Evolutionary conservation across 2,329 filamentous ascomycete species (phyloP).

Genomic region (Penicillium sp.): DNA sequence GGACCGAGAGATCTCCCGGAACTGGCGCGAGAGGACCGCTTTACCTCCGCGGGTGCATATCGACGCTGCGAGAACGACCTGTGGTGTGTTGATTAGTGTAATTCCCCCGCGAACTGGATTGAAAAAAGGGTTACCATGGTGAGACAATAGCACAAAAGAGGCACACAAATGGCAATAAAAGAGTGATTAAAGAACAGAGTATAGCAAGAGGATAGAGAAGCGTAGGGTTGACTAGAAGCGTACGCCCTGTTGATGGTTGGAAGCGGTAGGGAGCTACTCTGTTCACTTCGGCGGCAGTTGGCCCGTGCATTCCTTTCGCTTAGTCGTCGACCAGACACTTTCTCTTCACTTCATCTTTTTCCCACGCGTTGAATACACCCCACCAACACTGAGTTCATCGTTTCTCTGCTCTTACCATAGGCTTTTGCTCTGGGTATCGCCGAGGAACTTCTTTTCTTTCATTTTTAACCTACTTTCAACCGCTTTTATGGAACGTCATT

Average conservation of each 20-base stretch:
- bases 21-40: conserved; percentile 95
- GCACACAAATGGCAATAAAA: neutral
- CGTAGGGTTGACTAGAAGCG: conserved; percentile 20
- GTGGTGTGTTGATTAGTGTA: conserved; percentile 25
- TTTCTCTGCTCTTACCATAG: neutral
- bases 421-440: neutral
- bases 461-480: neutral
- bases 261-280: conserved; percentile 35
- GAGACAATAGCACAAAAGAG: neutral
- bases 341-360: conserved; percentile 11
- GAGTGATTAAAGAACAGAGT: neutral
- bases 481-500: conserved; percentile 11
- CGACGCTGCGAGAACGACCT: conserved; percentile 98
- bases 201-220: neutral
- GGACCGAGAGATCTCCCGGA: conserved; percentile 95
- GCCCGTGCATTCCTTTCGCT: conserved; percentile 41
- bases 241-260: conserved; percentile 15
- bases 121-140: conserved; percentile 29
- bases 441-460: neutral
- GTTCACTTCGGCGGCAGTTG: conserved; percentile 38
- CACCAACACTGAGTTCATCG: neutral
- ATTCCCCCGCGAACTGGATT: neutral
- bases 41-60: conserved; percentile 99
- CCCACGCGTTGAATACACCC: neutral
- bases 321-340: conserved; percentile 25